Percentiles rank a stretch among this genome's conserved stretches.
These are phyloP conservation scores for Plasmodium coatneyi DNA, from an alignment of 169 alveolate species.

Conservation along the genomic window DNA sequence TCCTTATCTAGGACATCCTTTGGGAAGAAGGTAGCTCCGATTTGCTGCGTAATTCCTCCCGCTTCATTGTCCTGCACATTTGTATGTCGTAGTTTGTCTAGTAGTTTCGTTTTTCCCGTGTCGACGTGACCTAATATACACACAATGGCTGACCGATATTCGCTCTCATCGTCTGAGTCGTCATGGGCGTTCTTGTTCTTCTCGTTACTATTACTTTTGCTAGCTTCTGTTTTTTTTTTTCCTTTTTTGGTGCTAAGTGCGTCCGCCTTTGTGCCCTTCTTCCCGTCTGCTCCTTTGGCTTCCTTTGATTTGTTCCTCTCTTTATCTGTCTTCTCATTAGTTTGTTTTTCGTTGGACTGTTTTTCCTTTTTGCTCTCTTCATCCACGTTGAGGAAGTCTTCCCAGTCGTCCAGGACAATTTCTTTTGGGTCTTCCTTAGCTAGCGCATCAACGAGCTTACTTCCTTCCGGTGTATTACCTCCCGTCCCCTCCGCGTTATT, in stretches of 20 bases:
- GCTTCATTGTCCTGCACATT: slow-evolving; percentile 99
- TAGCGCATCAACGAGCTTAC: slow-evolving; percentile 19
- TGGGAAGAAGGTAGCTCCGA: slow-evolving; percentile 99
- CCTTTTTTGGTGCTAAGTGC: slow-evolving; percentile 11
- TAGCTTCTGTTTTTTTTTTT: neutral
- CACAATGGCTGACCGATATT: slow-evolving; percentile 96
- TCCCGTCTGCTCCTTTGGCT: neutral
- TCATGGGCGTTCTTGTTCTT: neutral
- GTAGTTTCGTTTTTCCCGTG: slow-evolving; percentile 99
- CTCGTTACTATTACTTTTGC: neutral
- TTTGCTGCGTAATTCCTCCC: slow-evolving; percentile 99
- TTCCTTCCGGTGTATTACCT: slow-evolving; percentile 1
- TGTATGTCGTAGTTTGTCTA: slow-evolving; percentile 98
- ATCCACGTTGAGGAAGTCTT: slow-evolving; percentile 32
- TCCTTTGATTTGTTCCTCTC: slow-evolving; percentile 35
- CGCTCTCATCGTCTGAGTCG: slow-evolving; percentile 73
- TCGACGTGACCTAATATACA: slow-evolving; percentile 99
- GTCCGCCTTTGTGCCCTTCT: neutral
- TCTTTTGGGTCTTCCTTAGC: slow-evolving; percentile 18
- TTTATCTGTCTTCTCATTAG: slow-evolving; percentile 78
- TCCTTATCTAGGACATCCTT: slow-evolving; percentile 93
- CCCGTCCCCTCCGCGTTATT: neutral
- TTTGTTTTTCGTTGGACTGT: slow-evolving; percentile 35
- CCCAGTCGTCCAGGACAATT: slow-evolving; percentile 58
- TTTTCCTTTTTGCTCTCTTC: slow-evolving; percentile 43